These are phyloP conservation scores for Cyclospora cayetanensis DNA, from an alignment of 169 alveolate genomes.

Conservation along the genomic window DNA sequence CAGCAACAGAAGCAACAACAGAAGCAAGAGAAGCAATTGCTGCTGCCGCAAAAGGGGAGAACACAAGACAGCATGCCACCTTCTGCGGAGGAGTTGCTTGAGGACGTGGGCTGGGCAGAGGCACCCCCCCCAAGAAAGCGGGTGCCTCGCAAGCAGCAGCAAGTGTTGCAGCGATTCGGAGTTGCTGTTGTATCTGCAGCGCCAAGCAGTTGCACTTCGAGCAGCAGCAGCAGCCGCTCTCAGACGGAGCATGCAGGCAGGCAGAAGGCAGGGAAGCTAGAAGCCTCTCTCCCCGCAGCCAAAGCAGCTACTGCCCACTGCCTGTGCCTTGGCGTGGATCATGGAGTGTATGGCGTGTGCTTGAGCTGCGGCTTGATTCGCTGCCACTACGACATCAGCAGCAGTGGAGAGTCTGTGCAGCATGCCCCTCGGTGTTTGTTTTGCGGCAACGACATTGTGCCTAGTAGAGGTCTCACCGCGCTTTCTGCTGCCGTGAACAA, in stretches of 20 bases:
- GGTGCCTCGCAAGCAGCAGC: conserved; percentile 55
- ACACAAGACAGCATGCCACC: not conserved
- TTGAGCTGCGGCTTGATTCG: conserved; percentile 46
- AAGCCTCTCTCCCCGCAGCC: conserved; percentile 4
- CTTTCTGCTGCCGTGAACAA: not conserved
- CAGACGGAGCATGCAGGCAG: not conserved
- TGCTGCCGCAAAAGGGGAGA: not conserved
- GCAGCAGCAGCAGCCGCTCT: conserved; percentile 8
- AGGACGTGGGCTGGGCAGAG: conserved; percentile 13
- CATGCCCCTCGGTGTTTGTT: not conserved
- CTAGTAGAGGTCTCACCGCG: conserved; percentile 8
- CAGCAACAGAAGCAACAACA: not conserved
- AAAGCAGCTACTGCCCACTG: not conserved
- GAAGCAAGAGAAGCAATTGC: not conserved
- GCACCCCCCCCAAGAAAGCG: not conserved
- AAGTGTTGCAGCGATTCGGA: conserved; percentile 48
- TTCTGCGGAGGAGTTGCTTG: not conserved
- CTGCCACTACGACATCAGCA: conserved; percentile 28
- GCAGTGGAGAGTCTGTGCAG: not conserved
- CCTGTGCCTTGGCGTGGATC: conserved; percentile 24
- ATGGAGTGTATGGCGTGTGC: conserved; percentile 28
- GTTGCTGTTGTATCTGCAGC: not conserved
- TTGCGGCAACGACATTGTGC: not conserved
- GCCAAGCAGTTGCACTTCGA: conserved; percentile 30
- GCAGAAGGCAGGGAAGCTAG: not conserved